phyloP scores from a whole-genome alignment of 2,329 filamentous ascomycete genomes.

The Beauveria sp. region DNA sequence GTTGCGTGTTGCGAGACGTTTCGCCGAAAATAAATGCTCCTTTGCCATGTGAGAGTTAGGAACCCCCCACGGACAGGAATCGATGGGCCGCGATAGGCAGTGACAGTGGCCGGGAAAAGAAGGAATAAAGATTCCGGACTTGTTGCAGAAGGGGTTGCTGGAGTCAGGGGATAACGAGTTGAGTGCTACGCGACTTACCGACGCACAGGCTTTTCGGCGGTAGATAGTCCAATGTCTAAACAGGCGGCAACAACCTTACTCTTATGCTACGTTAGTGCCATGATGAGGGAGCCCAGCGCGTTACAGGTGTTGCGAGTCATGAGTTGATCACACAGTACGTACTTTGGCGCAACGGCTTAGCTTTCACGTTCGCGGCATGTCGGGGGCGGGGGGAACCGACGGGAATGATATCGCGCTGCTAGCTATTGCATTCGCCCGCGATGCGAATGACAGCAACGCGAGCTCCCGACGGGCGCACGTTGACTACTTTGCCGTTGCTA shows the following conservation, averaged over 20 bases:
- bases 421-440: neutral
- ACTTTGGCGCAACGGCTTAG: too few species aligned
- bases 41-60: too few species aligned
- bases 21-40: too few species aligned
- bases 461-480: too few species aligned
- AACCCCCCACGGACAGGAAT: too few species aligned
- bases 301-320: neutral
- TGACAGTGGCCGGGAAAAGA: too few species aligned
- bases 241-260: conserved; percentile 1
- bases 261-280: neutral
- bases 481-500: too few species aligned
- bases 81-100: too few species aligned
- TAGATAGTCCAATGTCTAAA: neutral
- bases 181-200: neutral
- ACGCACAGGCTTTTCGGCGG: neutral
- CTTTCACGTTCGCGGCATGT: neutral
- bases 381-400: neutral
- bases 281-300: neutral
- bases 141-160: neutral
- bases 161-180: neutral
- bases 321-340: too few species aligned
- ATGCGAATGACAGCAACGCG: neutral
- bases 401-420: neutral
- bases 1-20: too few species aligned
- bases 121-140: neutral